phyloP scores from a whole-genome alignment of 2,329 filamentous ascomycete species.

The Spiromastix sp. region DNA sequence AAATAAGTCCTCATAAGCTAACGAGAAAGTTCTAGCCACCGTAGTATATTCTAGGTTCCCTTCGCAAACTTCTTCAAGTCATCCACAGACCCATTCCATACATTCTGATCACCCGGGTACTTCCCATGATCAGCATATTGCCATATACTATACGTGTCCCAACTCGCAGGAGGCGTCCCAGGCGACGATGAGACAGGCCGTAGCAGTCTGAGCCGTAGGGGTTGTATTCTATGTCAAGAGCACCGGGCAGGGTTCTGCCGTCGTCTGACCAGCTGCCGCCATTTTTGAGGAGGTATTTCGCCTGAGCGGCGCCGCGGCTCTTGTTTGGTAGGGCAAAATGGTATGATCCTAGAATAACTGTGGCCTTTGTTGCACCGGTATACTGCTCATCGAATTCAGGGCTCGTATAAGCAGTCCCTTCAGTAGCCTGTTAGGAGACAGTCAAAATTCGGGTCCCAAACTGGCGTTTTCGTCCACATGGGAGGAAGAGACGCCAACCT shows the following conservation, averaged over 20 bases:
- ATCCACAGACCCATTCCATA: constrained; percentile 38
- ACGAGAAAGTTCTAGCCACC: too few relatives aligned
- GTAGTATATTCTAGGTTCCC: constrained; percentile 12
- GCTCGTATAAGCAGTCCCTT: constrained; percentile 39
- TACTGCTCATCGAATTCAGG: constrained; percentile 41
- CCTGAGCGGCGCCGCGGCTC: constrained; percentile 39
- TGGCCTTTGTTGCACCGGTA: constrained; percentile 39
- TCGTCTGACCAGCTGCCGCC: constrained; percentile 47
- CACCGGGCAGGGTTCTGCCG: constrained; percentile 46
- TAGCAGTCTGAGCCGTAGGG: constrained; percentile 34
- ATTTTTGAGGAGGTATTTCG: constrained; percentile 42
- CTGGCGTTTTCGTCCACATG: too few relatives aligned
- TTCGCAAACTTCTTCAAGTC: constrained; percentile 26
- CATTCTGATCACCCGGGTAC: constrained; percentile 41
- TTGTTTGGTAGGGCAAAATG: constrained; percentile 43
- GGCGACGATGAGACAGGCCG: constrained; percentile 33
- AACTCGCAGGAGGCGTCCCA: constrained; percentile 41
- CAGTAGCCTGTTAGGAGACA: constrained; percentile 36
- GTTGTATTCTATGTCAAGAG: constrained; percentile 45
- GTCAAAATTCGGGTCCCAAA: too few relatives aligned
- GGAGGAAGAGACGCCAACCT: too few relatives aligned
- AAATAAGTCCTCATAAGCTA: too few relatives aligned
- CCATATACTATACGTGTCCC: constrained; percentile 46
- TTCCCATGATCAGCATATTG: constrained; percentile 40
- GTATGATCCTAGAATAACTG: constrained; percentile 46